phyloP scores from a whole-genome alignment of 2,329 filamentous ascomycete species.

The Ophiostoma novo-ulmi region DNA sequence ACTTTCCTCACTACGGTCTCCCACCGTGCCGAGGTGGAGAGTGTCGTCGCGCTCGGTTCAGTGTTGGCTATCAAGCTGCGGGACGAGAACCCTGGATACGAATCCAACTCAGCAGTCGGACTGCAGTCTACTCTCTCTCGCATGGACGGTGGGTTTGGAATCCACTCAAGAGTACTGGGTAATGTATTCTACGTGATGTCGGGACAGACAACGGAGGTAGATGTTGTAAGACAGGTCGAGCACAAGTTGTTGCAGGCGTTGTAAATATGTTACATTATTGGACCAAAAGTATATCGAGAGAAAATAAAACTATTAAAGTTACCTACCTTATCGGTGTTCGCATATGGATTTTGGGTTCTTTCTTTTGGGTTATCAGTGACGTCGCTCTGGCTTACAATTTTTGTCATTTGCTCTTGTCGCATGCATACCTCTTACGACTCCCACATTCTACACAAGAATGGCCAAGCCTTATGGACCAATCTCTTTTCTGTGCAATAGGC shows the following conservation, averaged over 20 bases:
- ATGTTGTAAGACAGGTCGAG: not conserved
- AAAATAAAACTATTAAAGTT: too few relatives aligned
- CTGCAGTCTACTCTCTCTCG: not conserved
- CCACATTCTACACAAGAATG: too few relatives aligned
- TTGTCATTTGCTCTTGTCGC: too few relatives aligned
- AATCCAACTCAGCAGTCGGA: not conserved
- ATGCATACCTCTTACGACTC: too few relatives aligned
- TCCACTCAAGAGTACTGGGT: conserved; percentile 16
- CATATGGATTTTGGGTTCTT: too few relatives aligned
- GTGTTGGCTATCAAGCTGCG: conserved; percentile 51
- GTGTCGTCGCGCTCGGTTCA: conserved; percentile 68
- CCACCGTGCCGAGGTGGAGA: conserved; percentile 48
- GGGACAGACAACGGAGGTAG: conserved; percentile 11
- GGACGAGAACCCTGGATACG: not conserved
- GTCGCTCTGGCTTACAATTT: too few relatives aligned
- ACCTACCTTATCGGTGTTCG: too few relatives aligned
- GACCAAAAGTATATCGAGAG: too few relatives aligned
- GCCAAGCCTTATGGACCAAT: too few relatives aligned
- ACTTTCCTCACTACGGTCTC: conserved; percentile 57
- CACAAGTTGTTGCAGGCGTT: not conserved
- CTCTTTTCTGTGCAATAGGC: too few relatives aligned
- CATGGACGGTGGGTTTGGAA: not conserved
- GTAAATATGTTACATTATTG: too few relatives aligned
- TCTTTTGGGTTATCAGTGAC: too few relatives aligned
- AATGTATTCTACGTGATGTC: conserved; percentile 18